These are phyloP conservation scores for Camelina sativa DNA, from an alignment of 345 rosid species.

Conservation along the genomic window DNA sequence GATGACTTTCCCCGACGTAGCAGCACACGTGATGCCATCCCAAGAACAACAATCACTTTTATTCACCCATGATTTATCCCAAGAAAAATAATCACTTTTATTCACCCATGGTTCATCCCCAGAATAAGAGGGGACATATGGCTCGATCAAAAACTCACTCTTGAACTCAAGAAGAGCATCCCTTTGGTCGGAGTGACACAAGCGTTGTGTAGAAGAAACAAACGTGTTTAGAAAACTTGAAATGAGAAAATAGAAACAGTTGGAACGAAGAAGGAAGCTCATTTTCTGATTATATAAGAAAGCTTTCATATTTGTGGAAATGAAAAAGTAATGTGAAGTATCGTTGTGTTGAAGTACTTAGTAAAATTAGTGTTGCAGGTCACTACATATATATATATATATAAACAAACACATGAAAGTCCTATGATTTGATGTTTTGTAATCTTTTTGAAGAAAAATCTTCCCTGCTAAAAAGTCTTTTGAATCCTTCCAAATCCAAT, in stretches of 20 bases:
- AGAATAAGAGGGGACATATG: too few relatives aligned
- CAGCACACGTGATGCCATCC: not conserved
- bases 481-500: too few relatives aligned
- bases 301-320: not conserved
- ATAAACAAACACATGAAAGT: too few relatives aligned
- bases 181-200: not conserved
- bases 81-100: too few relatives aligned
- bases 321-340: not conserved
- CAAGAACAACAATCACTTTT: constrained; percentile 10
- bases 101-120: too few relatives aligned
- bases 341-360: not conserved
- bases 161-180: not conserved
- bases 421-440: too few relatives aligned
- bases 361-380: not conserved
- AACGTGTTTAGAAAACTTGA: not conserved
- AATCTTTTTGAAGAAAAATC: too few relatives aligned
- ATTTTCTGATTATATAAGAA: not conserved
- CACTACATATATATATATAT: not conserved
- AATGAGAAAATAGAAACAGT: not conserved
- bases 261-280: not conserved
- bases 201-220: not conserved
- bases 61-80: not conserved
- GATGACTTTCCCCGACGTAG: not conserved
- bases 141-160: not conserved
- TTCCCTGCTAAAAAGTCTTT: too few relatives aligned